Conservation (phyloP, 2,329 filamentous ascomycete species). For the Colletotrichum melonis region DNA sequence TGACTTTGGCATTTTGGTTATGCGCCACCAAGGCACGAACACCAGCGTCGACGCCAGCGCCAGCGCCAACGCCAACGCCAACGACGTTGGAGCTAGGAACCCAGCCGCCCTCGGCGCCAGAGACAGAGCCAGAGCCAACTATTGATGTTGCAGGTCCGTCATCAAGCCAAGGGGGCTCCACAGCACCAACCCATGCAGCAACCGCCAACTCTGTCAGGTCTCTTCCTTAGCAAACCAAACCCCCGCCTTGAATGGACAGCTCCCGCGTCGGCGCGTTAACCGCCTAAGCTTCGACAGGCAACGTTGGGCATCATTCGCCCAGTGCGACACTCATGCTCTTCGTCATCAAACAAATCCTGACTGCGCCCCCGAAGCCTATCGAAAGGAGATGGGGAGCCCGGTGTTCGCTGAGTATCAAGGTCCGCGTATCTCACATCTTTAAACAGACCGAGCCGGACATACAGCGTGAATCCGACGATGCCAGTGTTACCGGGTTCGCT, state of each 20-base stretch:
- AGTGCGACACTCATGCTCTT: neutral
- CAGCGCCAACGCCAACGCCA: neutral
- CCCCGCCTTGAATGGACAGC: slow-evolving; percentile 13
- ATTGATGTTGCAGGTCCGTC: slow-evolving; percentile 19
- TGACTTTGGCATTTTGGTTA: neutral
- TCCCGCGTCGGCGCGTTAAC: neutral
- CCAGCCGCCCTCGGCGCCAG: neutral
- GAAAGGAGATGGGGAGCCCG: neutral
- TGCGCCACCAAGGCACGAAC: neutral
- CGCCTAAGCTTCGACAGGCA: neutral
- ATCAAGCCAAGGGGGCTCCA: neutral
- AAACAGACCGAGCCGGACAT: neutral
- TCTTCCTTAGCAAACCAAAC: neutral
- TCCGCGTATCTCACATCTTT: no score
- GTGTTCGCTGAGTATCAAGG: no score
- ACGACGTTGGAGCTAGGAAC: slow-evolving; percentile 19
- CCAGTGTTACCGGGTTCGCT: neutral
- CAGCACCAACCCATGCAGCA: neutral
- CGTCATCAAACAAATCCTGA: neutral
- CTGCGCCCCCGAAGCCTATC: neutral
- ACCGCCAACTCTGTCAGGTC: neutral
- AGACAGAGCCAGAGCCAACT: slow-evolving; percentile 14
- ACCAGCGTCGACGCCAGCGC: neutral
- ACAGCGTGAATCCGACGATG: neutral
- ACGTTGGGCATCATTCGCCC: slow-evolving; percentile 3